Percentiles rank a stretch among this genome's conserved stretches.
Conservation (phyloP, 805 yeast genomes). For the Candida insectalens region DNA sequence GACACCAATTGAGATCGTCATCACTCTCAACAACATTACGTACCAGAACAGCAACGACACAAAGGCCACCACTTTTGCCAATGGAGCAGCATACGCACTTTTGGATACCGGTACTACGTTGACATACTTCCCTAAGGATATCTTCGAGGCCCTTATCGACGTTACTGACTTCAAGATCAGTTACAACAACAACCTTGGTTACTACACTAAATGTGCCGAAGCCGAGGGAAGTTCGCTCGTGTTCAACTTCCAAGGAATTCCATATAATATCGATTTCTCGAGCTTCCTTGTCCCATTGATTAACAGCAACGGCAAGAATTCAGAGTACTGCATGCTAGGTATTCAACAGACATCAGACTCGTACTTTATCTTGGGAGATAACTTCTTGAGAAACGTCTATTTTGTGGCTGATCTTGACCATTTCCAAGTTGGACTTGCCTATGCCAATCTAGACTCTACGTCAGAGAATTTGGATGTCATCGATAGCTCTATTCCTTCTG, state of each 20-base stretch:
- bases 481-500: conserved; percentile 35
- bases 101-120: conserved; percentile 55
- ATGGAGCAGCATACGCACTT: conserved; percentile 28
- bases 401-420: conserved; percentile 46
- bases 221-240: conserved; percentile 21
- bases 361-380: conserved; percentile 39
- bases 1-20: conserved; percentile 36
- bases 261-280: conserved; percentile 39
- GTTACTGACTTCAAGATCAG: conserved; percentile 32
- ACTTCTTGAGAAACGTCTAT: conserved; percentile 41
- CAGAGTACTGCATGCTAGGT: conserved; percentile 36
- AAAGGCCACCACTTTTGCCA: conserved; percentile 14
- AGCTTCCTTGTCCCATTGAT: conserved; percentile 14
- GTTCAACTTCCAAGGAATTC: conserved; percentile 51
- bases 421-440: conserved; percentile 35
- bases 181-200: conserved; percentile 31
- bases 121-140: conserved; percentile 31
- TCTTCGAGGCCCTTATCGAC: conserved; percentile 17
- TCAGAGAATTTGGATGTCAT: conserved; percentile 21
- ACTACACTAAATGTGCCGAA: conserved; percentile 38
- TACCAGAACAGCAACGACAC: conserved; percentile 12
- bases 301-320: conserved; percentile 11
- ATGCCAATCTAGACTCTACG: conserved; percentile 4
- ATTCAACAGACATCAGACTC: conserved; percentile 25
- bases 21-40: conserved; percentile 35